Evolutionary conservation across 208 protist species (phyloP), one percentile per base, ranked within the genome.

Genomic region (Leishmania martiniquensis): DNA sequence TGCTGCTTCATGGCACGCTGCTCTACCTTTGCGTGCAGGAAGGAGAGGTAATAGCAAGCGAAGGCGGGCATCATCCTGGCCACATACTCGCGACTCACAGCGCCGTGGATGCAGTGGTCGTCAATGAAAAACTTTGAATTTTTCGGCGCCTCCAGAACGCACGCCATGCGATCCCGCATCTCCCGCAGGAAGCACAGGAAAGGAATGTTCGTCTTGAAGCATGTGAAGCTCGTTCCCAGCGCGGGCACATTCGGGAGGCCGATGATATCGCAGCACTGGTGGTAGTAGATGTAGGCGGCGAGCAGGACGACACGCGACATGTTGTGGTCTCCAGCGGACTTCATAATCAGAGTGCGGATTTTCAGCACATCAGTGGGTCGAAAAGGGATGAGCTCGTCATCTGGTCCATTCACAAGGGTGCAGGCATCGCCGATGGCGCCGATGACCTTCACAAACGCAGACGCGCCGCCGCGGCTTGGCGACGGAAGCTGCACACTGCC

Each of bases 141-240:
- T 29, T 55, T 80, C 60, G 85, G 81, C 17, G 65, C 71, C 47
- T 75, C 68, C 44, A 88, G 54, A 49, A 87, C 34, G 15, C 1
- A 57, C 67, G 32, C 80, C 59, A 57, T 82, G 60, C 87, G 81
- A 17, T 87, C 86, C 4, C 91, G 84, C 78, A 95, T 77, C 72
- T 95, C 91, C 0, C 91, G 91, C 81, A 95, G 69, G 59, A 93
- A 92, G 77, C 91, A 95, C 63, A 95, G 72, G 69, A 93, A 91
- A 3, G 91, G 91, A 60, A 95, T 92, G 79, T 95, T 91, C 44
- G 91, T 93, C 82, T 91, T 91, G 59, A 88, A 80, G 68, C 71
- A 80, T 32, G 83, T 76, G 39, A 90, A 86, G 32, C 75, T 39
- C 0, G 75, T 54, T 17, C 71, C 66, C 68, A 90, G 71, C 10